Percentiles rank a stretch among this genome's conserved stretches.
Evolutionary conservation across 805 yeast genomes (phyloP).

Genomic region (Suhomyces sp.): DNA sequence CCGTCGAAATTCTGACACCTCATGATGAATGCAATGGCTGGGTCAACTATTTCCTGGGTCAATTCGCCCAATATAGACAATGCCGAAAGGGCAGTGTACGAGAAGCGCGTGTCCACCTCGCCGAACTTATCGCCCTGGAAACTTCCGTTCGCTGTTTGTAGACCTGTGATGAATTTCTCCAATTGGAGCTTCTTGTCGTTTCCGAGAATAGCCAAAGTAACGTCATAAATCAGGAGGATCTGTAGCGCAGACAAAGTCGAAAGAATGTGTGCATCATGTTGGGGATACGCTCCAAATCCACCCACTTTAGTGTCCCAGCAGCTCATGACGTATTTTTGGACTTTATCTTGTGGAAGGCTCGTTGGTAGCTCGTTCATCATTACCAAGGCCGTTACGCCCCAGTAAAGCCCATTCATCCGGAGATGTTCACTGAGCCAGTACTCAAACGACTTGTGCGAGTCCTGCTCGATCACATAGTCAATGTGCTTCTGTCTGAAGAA

Average conservation of each 20-base stretch:
- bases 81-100: conserved; percentile 75
- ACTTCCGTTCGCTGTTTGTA: conserved; percentile 66
- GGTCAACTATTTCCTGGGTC: conserved; percentile 51
- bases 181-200: conserved; percentile 28
- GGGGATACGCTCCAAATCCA: conserved; percentile 88
- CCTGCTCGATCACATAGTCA: conserved; percentile 34
- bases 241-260: conserved; percentile 88
- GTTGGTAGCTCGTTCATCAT: conserved; percentile 48
- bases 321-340: conserved; percentile 63
- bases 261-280: conserved; percentile 84
- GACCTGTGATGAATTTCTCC: conserved; percentile 33
- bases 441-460: conserved; percentile 54
- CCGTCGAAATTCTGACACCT: conserved; percentile 91
- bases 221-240: conserved; percentile 63
- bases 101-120: conserved; percentile 89
- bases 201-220: conserved; percentile 45
- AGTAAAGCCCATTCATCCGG: conserved; percentile 86
- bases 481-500: conserved; percentile 30
- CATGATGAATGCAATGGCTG: conserved; percentile 64
- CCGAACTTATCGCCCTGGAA: conserved; percentile 91
- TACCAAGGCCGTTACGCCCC: conserved; percentile 85
- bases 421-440: conserved; percentile 92
- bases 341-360: conserved; percentile 59
- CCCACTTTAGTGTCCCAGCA: conserved; percentile 64
- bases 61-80: conserved; percentile 68